A percentile compares a stretch with the other conserved stretches of the same genome.
Conservation (phyloP, 129 eudicot genomes). For the Solidago caesia region DNA sequence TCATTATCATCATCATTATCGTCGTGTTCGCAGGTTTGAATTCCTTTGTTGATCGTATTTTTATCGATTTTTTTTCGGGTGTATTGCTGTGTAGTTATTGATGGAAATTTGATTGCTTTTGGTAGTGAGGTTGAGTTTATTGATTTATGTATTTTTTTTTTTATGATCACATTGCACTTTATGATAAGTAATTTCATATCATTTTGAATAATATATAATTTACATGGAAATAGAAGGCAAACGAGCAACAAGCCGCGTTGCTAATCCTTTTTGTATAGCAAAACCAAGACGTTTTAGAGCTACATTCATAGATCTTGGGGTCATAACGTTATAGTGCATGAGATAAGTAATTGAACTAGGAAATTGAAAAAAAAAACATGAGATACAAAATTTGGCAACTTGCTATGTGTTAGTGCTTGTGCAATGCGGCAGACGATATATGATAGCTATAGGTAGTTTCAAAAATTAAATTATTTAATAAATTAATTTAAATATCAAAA, state of each 20-base stretch:
- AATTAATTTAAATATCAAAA: too few relatives aligned
- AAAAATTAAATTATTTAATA: too few relatives aligned
- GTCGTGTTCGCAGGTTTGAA: slow-evolving; percentile 37
- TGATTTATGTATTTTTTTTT: background rate
- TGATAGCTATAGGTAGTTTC: background rate
- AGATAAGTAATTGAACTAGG: too few relatives aligned
- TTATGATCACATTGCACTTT: background rate
- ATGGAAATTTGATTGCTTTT: background rate
- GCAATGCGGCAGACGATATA: background rate
- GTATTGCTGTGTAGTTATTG: background rate
- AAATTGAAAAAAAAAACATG: too few relatives aligned
- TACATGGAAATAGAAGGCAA: background rate
- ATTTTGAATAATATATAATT: too few relatives aligned
- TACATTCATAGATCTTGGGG: too few relatives aligned
- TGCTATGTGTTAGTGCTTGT: background rate
- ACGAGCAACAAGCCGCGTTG: background rate
- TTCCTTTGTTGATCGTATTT: background rate
- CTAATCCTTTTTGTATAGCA: background rate
- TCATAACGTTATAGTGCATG: too few relatives aligned
- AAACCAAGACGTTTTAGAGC: too few relatives aligned
- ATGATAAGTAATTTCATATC: background rate
- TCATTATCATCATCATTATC: slow-evolving; percentile 28
- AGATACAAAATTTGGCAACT: background rate
- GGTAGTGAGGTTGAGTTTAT: slow-evolving; percentile 1
- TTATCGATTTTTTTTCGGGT: background rate